Base-by-base conservation (phyloP, 441 rosid genomes). In the Mallotus repandus region DNA sequence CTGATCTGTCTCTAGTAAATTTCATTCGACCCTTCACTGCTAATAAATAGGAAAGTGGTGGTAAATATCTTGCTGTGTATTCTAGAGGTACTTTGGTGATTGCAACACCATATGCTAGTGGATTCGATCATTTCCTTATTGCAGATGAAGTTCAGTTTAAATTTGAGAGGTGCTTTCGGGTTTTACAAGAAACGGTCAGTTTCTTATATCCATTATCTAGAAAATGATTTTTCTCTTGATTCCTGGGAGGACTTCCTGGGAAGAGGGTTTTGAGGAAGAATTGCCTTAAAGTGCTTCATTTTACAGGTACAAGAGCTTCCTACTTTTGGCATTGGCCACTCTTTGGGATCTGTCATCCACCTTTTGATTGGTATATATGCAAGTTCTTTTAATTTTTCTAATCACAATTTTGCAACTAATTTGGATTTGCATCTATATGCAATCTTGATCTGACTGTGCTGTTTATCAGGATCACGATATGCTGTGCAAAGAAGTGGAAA, bases 141-240 rank as follows among this genome's bases (percentile, higher is more conserved):
- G 97, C 98, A 14, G 97, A 92, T 82, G 97, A 95, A 87, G 98
- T 89, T 71, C 97, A 95, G 76, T 90, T 89, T 81, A 95, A 95
- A 86, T 89, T 86, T 77, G 98, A 95, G 79, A 87, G 97, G 82
- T 92, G 98, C 73, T 84, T 84, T 67, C 88, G 97, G 57, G 83
- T 78, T 77, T 85, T 95, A 66, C 86, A 88, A 71, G 99, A 89
- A 71, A 71, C 86, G 9, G 99, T 95, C 81, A 85, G 95, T 84
- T 68, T 22, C 43, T 55, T 55, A 45, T 29, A 35, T 76, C 16
- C 68, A 58, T 66, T 50, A 61, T 69, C 65, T 71, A 41, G 57
- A 19, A 49, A 66, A 32, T 55, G 58, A 55, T 12, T 32, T 55
- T 50, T 64, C 22, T 9, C 14, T 50, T 63, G 19, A 21, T 19